These are phyloP conservation scores for Diaporthe ilicicola DNA, from an alignment of 2,329 filamentous ascomycete genomes.

Conservation along the genomic window DNA sequence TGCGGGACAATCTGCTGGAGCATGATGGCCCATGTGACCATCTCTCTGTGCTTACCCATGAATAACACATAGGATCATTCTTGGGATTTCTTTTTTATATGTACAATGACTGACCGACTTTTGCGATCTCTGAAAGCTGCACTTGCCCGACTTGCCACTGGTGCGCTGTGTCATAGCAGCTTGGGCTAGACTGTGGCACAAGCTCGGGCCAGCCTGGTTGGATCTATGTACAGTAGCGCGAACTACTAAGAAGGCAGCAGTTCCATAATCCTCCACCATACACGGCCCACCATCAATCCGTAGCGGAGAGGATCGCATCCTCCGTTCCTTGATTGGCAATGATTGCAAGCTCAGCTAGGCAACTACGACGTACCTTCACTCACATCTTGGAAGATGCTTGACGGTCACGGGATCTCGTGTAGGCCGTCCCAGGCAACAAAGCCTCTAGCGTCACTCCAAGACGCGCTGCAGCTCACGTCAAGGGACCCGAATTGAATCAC, in stretches of 20 bases:
- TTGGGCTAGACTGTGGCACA: background rate
- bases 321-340: background rate
- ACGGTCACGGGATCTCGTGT: conserved; percentile 29
- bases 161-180: background rate
- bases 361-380: background rate
- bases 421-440: conserved; percentile 21
- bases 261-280: background rate
- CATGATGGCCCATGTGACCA: too few species aligned
- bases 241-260: conserved; percentile 13
- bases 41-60: too few species aligned
- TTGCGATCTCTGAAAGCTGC: too few species aligned
- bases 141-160: background rate
- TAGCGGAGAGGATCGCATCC: background rate
- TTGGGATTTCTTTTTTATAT: too few species aligned
- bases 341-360: conserved; percentile 4
- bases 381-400: background rate
- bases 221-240: background rate
- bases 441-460: conserved; percentile 1
- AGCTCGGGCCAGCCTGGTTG: background rate
- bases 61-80: too few species aligned
- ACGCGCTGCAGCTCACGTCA: conserved; percentile 20
- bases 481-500: background rate
- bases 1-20: too few species aligned
- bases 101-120: too few species aligned
- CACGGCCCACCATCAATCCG: background rate